These are phyloP conservation scores for Termitomyces heimii DNA, from an alignment of 768 basidiomycete species.

Conservation along the genomic window DNA sequence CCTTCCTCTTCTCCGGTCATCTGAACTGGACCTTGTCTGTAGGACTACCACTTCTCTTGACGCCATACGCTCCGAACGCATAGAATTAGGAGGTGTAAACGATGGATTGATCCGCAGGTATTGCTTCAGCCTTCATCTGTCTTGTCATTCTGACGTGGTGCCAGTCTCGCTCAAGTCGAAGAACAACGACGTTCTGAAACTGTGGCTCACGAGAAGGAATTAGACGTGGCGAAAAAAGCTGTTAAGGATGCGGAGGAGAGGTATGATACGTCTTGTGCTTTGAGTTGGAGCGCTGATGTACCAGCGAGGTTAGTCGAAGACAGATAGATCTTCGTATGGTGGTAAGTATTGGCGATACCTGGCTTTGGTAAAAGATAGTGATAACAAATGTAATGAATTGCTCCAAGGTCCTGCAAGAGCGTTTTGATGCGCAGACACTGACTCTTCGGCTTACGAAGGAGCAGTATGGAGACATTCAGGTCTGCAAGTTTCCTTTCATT, in stretches of 20 bases:
- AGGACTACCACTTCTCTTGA: background rate
- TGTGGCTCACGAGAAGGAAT: background rate
- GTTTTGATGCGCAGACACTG: conserved; percentile 51
- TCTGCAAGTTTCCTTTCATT: conserved; percentile 1
- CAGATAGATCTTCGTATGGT: conserved; percentile 5
- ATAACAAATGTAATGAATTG: no score
- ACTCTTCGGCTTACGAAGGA: conserved; percentile 52
- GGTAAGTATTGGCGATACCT: background rate
- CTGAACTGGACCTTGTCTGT: background rate
- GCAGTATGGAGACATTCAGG: conserved; percentile 43
- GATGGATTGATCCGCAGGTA: conserved; percentile 2
- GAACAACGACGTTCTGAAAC: background rate
- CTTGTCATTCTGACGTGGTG: background rate
- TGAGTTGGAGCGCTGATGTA: background rate
- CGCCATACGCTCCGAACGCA: background rate
- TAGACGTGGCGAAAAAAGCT: background rate
- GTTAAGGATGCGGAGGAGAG: background rate
- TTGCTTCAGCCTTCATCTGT: background rate
- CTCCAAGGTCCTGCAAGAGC: conserved; percentile 48
- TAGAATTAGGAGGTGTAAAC: background rate
- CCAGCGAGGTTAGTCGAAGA: background rate
- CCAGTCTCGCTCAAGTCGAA: conserved; percentile 3
- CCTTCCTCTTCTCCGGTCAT: background rate
- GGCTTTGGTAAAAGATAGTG: background rate
- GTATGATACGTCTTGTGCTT: background rate